Evolutionary conservation across 306 rosid genomes (phyloP).

Genomic region (Prunus armeniaca): DNA sequence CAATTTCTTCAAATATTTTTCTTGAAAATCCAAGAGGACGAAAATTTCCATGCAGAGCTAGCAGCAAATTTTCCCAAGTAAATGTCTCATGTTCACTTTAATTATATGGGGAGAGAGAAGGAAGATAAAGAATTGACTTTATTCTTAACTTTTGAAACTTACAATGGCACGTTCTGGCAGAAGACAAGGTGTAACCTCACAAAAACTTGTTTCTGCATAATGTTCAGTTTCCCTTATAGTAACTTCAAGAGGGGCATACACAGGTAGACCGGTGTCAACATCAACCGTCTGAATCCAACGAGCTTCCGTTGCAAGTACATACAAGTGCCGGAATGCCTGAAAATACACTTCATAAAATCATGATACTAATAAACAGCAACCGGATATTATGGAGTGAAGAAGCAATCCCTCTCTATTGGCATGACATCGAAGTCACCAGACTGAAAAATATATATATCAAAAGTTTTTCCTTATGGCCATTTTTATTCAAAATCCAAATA

Average conservation of each 20-base stretch:
- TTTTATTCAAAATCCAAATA: not conserved
- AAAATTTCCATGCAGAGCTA: not conserved
- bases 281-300: constrained; percentile 98
- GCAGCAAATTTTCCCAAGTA: not conserved
- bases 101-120: not conserved
- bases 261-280: constrained; percentile 94
- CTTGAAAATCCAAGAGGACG: not conserved
- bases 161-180: constrained; percentile 88
- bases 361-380: constrained; percentile 9
- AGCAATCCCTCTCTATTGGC: not conserved
- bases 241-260: constrained; percentile 87
- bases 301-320: constrained; percentile 94
- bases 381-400: constrained; percentile 4
- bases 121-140: constrained; percentile 3
- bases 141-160: constrained; percentile 39
- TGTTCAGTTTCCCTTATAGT: constrained; percentile 81
- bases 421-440: not conserved
- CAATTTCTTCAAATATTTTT: not conserved
- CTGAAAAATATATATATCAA: not conserved
- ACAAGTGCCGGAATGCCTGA: constrained; percentile 96
- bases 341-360: constrained; percentile 22
- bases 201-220: constrained; percentile 89
- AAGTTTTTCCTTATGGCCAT: not conserved
- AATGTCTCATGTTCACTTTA: not conserved
- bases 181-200: constrained; percentile 96